Conservation (phyloP, 495 filamentous ascomycete genomes). For the Annulohypoxylon maeteangense region DNA sequence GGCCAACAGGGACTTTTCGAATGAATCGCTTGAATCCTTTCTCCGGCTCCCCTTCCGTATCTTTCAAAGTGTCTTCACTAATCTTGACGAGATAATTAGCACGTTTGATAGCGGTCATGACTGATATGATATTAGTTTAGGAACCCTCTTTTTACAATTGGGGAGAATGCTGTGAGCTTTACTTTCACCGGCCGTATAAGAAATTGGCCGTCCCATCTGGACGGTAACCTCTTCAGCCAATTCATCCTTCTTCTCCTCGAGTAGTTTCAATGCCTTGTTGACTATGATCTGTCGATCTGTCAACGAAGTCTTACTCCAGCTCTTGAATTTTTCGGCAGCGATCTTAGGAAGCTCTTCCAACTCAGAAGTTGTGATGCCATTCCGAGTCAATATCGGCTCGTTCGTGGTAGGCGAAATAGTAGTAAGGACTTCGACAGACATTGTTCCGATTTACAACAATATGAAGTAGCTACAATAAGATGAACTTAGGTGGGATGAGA, state of each 20-base stretch:
- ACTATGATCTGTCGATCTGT: slow-evolving; percentile 78
- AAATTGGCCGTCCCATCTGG: slow-evolving; percentile 94
- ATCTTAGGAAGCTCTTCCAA: slow-evolving; percentile 71
- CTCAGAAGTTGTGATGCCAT: slow-evolving; percentile 73
- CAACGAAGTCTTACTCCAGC: slow-evolving; percentile 72
- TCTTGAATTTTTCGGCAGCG: slow-evolving; percentile 76
- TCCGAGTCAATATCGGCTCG: slow-evolving; percentile 77
- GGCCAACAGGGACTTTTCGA: slow-evolving; percentile 84
- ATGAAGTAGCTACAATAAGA: neutral
- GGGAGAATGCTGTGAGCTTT: slow-evolving; percentile 4
- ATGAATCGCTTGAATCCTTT: slow-evolving; percentile 90
- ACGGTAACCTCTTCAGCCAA: slow-evolving; percentile 86
- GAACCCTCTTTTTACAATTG: neutral
- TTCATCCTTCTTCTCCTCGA: slow-evolving; percentile 77
- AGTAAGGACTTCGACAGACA: slow-evolving; percentile 83
- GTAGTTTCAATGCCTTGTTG: slow-evolving; percentile 73
- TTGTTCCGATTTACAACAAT: slow-evolving; percentile 45
- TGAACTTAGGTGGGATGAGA: neutral
- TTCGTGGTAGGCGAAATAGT: slow-evolving; percentile 92
- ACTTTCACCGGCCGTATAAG: slow-evolving; percentile 79
- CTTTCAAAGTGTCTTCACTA: slow-evolving; percentile 73
- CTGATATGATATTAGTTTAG: slow-evolving; percentile 36
- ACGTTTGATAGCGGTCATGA: slow-evolving; percentile 81
- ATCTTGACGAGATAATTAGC: slow-evolving; percentile 85
- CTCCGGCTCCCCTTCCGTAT: slow-evolving; percentile 82